Conservation (phyloP, 768 basidiomycete species). For the Collybia sordida region DNA sequence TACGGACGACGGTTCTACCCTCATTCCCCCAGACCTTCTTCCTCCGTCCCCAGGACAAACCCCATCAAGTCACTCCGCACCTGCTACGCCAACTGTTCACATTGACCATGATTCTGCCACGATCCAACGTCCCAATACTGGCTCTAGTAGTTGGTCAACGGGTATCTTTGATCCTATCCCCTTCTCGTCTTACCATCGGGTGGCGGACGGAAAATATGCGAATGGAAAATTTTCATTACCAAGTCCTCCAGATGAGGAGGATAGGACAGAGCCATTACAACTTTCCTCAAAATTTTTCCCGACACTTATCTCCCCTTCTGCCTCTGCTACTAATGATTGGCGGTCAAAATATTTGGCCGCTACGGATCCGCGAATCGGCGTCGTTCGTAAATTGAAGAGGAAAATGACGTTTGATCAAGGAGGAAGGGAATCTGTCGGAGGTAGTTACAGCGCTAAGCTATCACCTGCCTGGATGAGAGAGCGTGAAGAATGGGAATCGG, state of each 20-base stretch:
- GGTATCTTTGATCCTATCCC: constrained; percentile 71
- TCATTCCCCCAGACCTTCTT: constrained; percentile 38
- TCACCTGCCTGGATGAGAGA: constrained; percentile 45
- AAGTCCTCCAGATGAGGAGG: constrained; percentile 57
- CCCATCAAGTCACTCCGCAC: constrained; percentile 43
- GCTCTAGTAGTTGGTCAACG: constrained; percentile 13
- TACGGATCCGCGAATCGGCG: constrained; percentile 73
- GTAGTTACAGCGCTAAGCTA: constrained; percentile 19
- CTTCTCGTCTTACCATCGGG: constrained; percentile 61
- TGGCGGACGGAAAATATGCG: constrained; percentile 72
- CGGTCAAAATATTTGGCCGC: constrained; percentile 50
- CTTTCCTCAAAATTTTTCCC: background rate
- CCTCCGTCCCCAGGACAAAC: constrained; percentile 54
- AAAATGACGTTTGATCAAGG: constrained; percentile 44
- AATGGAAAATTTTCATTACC: constrained; percentile 73
- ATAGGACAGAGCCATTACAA: constrained; percentile 23
- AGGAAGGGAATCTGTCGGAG: constrained; percentile 17
- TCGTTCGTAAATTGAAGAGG: constrained; percentile 70
- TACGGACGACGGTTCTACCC: constrained; percentile 20
- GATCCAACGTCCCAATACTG: constrained; percentile 18
- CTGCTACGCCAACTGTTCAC: constrained; percentile 54
- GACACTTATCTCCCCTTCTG: background rate
- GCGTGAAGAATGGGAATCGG: constrained; percentile 48
- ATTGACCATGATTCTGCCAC: constrained; percentile 30
- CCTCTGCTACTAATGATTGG: constrained; percentile 34